A percentile compares a stretch with the other conserved stretches of the same genome.
phyloP scores from a whole-genome alignment of 2,329 filamentous ascomycete species.

The Pseudocercospora macadamiae region DNA sequence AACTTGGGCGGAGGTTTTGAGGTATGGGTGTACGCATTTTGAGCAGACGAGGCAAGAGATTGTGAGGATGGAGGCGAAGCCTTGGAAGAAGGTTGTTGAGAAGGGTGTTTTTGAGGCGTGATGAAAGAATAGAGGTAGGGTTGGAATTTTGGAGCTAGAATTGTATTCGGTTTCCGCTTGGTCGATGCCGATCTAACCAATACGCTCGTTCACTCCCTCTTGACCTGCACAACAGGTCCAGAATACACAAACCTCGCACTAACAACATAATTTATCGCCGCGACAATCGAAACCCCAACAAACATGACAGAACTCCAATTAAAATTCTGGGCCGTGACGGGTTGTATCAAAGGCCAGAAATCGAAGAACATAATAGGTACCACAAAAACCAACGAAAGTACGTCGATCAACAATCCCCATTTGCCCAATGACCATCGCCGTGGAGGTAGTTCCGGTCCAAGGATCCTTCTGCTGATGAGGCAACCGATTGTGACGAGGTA shows the following conservation, averaged over 20 bases:
- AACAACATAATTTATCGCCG: slow-evolving; percentile 16
- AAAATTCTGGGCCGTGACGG: slow-evolving; percentile 14
- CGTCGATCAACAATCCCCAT: slow-evolving; percentile 45
- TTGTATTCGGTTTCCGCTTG: too few relatives aligned
- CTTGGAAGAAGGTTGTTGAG: slow-evolving; percentile 7
- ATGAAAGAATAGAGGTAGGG: too few relatives aligned
- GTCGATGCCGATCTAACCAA: too few relatives aligned
- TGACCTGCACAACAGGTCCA: slow-evolving; percentile 11
- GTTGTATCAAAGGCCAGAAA: slow-evolving; percentile 14
- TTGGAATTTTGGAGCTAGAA: too few relatives aligned
- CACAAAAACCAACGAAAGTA: slow-evolving; percentile 25
- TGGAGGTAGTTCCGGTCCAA: slow-evolving; percentile 37
- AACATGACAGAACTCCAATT: slow-evolving; percentile 16
- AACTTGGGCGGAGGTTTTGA: slow-evolving; percentile 37
- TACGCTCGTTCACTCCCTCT: too few relatives aligned
- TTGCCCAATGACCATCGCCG: slow-evolving; percentile 44
- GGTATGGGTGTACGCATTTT: slow-evolving; percentile 37
- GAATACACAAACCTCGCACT: slow-evolving; percentile 15
- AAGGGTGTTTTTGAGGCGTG: slow-evolving; percentile 17
- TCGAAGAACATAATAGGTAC: slow-evolving; percentile 12
- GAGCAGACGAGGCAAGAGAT: slow-evolving; percentile 29
- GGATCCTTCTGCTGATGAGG: slow-evolving; percentile 41
- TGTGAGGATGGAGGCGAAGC: slow-evolving; percentile 11
- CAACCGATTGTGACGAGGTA: slow-evolving; percentile 44
- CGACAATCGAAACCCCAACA: slow-evolving; percentile 7